Percentiles rank a stretch among this genome's conserved stretches.
phyloP scores from a whole-genome alignment of 176 grass and related monocot species.

The Hordeum marinum region DNA sequence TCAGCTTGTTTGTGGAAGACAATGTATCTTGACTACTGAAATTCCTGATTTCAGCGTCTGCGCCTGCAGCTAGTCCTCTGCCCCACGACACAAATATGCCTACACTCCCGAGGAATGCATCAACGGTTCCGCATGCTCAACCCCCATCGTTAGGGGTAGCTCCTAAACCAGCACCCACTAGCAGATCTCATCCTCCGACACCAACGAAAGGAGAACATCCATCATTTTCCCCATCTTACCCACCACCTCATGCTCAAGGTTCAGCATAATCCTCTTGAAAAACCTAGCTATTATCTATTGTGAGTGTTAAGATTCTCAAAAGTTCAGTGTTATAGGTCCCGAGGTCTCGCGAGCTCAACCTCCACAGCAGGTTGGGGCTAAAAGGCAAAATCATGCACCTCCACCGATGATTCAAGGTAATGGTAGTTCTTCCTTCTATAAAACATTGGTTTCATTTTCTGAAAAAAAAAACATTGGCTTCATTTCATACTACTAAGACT shows the following conservation, averaged over 20 bases:
- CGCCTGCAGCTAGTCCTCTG: conserved; percentile 57
- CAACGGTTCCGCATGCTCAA: conserved; percentile 37
- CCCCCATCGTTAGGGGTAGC: conserved; percentile 34
- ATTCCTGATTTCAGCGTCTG: conserved; percentile 41
- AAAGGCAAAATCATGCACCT: conserved; percentile 35
- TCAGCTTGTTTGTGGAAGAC: background rate
- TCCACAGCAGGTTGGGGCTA: conserved; percentile 37
- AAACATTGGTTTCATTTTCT: background rate
- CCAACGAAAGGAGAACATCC: conserved; percentile 26
- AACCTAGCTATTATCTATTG: background rate
- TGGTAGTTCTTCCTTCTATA: background rate
- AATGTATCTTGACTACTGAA: conserved; percentile 15
- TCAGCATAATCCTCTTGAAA: background rate
- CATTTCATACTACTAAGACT: background rate
- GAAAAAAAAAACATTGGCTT: background rate
- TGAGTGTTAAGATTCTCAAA: conserved; percentile 21
- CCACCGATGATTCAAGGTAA: conserved; percentile 47
- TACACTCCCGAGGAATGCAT: conserved; percentile 39
- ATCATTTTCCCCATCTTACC: conserved; percentile 37
- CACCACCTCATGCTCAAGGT: conserved; percentile 58
- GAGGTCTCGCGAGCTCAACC: conserved; percentile 25
- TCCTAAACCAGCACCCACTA: conserved; percentile 41
- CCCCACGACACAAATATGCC: conserved; percentile 50
- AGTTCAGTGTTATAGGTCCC: conserved; percentile 22
- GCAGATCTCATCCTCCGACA: conserved; percentile 30